A percentile compares a stretch with the other conserved stretches of the same genome.
Evolutionary conservation across 1,284 basidiomycete genomes (phyloP).

Genomic region (Boletus semigastroideus): DNA sequence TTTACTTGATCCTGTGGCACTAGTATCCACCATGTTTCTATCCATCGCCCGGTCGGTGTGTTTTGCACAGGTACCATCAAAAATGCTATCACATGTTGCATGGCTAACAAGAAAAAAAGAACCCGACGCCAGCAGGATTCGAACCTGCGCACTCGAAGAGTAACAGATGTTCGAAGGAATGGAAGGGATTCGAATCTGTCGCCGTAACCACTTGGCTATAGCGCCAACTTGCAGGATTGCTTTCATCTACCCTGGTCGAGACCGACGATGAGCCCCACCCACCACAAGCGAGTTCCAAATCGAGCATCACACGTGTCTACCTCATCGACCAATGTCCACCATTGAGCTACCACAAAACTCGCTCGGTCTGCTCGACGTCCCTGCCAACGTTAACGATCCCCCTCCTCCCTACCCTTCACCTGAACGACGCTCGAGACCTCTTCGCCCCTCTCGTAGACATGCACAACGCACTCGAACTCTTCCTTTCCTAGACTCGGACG

Average conservation of each 20-base stretch:
- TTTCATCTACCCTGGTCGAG: no score
- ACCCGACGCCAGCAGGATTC: conserved; percentile 40
- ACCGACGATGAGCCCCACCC: no score
- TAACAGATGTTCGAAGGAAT: conserved; percentile 33
- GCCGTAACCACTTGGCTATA: conserved; percentile 61
- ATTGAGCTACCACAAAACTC: conserved; percentile 13
- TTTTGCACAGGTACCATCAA: not conserved
- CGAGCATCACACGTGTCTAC: not conserved
- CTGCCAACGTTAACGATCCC: conserved; percentile 51
- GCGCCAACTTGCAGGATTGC: conserved; percentile 21
- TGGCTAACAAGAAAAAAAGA: not conserved
- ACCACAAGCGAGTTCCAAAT: no score
- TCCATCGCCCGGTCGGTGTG: not conserved
- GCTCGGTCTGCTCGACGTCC: conserved; percentile 18
- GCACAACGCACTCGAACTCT: conserved; percentile 37
- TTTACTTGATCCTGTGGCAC: not conserved
- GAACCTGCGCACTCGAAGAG: conserved; percentile 44
- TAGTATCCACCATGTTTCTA: not conserved
- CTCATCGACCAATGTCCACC: conserved; percentile 11
- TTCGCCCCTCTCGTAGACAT: conserved; percentile 32
- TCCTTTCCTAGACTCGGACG: conserved; percentile 38
- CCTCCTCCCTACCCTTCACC: conserved; percentile 67
- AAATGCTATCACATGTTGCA: not conserved
- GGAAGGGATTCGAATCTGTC: conserved; percentile 62
- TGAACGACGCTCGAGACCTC: conserved; percentile 43